Evolutionary conservation across 1,284 basidiomycete genomes (phyloP).

Genomic region (Amylostereum areolatum): DNA sequence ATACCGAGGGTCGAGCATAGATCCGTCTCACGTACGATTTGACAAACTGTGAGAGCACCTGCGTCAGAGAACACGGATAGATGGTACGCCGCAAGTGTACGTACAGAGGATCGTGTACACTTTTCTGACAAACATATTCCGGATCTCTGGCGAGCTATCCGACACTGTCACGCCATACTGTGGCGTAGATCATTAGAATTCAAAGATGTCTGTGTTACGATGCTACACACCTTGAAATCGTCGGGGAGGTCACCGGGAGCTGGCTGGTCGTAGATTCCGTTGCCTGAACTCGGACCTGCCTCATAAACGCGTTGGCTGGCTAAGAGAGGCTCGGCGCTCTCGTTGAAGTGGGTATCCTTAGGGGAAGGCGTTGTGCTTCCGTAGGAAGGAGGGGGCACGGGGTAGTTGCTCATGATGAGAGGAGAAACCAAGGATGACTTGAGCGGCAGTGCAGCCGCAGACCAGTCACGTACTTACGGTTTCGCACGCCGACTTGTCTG

Average conservation of each 20-base stretch:
- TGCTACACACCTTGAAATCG: conserved; percentile 69
- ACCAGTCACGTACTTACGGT: no score
- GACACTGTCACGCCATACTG: conserved; percentile 76
- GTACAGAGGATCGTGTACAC: conserved; percentile 76
- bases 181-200: conserved; percentile 4
- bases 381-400: conserved; percentile 15
- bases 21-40: conserved; percentile 49
- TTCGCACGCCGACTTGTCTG: no score
- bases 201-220: conserved; percentile 3
- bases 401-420: conserved; percentile 13
- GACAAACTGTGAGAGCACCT: conserved; percentile 43
- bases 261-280: conserved; percentile 67
- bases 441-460: no score
- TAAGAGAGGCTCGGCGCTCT: conserved; percentile 37
- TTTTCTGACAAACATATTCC: conserved; percentile 73
- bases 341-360: conserved; percentile 3
- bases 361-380: conserved; percentile 10
- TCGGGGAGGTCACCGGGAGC: conserved; percentile 65
- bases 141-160: conserved; percentile 66
- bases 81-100: conserved; percentile 19
- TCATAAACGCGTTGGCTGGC: conserved; percentile 25
- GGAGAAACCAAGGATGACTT: no score
- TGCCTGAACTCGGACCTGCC: conserved; percentile 36
- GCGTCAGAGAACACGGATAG: background rate
- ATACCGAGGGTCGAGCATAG: background rate